These are phyloP conservation scores for Amborella trichopoda DNA, from an alignment of 164 flowering plant genomes.

Conservation along the genomic window DNA sequence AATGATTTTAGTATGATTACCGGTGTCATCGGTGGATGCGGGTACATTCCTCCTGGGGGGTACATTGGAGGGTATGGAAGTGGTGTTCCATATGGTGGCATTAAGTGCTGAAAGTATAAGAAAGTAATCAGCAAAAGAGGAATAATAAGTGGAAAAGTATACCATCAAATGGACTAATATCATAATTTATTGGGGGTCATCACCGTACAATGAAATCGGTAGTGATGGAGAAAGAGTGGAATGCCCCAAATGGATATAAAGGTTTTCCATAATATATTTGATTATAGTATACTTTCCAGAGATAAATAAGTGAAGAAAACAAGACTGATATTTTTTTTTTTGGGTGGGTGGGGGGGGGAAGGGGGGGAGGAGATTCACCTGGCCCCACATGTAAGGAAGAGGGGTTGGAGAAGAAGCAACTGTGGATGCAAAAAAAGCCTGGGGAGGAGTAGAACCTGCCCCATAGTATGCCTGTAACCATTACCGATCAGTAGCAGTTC, in stretches of 20 bases:
- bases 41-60: conserved; percentile 75
- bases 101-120: conserved; percentile 50
- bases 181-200: too few relatives aligned
- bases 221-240: too few relatives aligned
- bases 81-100: conserved; percentile 52
- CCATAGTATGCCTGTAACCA: conserved; percentile 75
- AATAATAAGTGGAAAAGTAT: not conserved
- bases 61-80: conserved; percentile 81
- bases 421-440: conserved; percentile 57
- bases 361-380: conserved; percentile 41
- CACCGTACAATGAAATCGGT: not conserved
- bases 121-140: conserved; percentile 4
- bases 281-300: too few relatives aligned
- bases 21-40: conserved; percentile 63
- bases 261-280: too few relatives aligned
- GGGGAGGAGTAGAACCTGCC: conserved; percentile 49
- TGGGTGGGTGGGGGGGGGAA: too few relatives aligned
- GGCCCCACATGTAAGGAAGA: conserved; percentile 76
- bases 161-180: not conserved
- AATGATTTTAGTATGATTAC: conserved; percentile 35
- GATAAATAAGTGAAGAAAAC: too few relatives aligned
- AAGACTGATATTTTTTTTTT: too few relatives aligned
- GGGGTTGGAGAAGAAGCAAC: conserved; percentile 70
- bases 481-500: conserved; percentile 10
- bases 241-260: too few relatives aligned